These are phyloP conservation scores for Pythium plurisporium DNA, from an alignment of 352 stramenopile species.

Conservation along the genomic window DNA sequence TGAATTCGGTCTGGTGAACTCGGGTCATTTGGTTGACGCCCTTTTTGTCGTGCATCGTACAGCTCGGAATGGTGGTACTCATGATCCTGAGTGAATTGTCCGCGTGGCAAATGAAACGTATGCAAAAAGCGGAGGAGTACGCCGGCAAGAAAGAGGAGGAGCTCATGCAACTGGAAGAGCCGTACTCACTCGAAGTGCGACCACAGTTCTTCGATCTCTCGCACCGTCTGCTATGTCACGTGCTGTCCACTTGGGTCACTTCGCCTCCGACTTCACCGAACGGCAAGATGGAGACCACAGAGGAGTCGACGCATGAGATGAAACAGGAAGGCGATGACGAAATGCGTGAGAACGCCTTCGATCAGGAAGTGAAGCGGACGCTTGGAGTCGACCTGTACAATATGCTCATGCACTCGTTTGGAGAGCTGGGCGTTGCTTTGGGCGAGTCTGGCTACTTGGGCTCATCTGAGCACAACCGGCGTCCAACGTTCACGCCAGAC, in stretches of 20 bases:
- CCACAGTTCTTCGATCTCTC: slow-evolving; percentile 69
- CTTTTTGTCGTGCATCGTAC: not conserved
- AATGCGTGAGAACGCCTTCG: not conserved
- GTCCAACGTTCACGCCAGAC: slow-evolving; percentile 46
- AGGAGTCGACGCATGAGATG: slow-evolving; percentile 8
- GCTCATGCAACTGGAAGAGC: slow-evolving; percentile 72
- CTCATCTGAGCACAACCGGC: slow-evolving; percentile 13
- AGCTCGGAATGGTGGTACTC: slow-evolving; percentile 73
- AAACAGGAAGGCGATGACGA: not conserved
- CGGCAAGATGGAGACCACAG: not conserved
- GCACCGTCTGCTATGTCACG: slow-evolving; percentile 50
- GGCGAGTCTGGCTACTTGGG: slow-evolving; percentile 14
- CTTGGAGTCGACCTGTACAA: slow-evolving; percentile 23
- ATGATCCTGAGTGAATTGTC: slow-evolving; percentile 74
- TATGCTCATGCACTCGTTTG: slow-evolving; percentile 23
- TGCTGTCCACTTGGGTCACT: slow-evolving; percentile 60
- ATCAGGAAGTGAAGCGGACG: slow-evolving; percentile 9
- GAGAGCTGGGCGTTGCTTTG: slow-evolving; percentile 13
- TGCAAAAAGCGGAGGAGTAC: slow-evolving; percentile 79
- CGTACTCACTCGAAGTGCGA: slow-evolving; percentile 79
- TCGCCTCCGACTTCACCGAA: not conserved
- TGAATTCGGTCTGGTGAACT: not conserved
- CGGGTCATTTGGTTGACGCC: slow-evolving; percentile 5
- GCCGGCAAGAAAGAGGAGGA: slow-evolving; percentile 63
- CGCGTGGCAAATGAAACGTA: slow-evolving; percentile 87